Evolutionary conservation across 2,329 filamentous ascomycete species (phyloP).

Genomic region (Aspergillus flavus): DNA sequence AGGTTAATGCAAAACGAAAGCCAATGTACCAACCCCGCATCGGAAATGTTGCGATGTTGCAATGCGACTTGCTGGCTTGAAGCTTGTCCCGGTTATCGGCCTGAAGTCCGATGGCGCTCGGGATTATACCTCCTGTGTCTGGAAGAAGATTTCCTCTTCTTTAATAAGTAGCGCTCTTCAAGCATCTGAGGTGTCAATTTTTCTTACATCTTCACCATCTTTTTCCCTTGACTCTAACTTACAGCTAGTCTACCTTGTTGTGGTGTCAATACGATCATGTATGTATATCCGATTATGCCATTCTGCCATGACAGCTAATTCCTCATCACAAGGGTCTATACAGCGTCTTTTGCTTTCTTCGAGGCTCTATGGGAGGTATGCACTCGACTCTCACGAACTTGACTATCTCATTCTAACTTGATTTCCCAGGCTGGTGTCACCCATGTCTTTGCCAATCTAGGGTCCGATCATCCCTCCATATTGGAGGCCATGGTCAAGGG

Average conservation of each 20-base stretch:
- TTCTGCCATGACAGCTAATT: neutral
- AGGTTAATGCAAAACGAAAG: neutral
- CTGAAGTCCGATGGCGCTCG: neutral
- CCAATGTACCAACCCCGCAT: conserved; percentile 13
- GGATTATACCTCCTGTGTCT: neutral
- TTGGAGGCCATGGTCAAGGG: conserved; percentile 80
- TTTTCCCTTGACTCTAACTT: neutral
- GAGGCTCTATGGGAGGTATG: conserved; percentile 66
- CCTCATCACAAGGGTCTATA: conserved; percentile 52
- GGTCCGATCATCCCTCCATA: conserved; percentile 69
- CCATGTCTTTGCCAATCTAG: conserved; percentile 57
- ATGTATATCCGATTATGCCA: neutral
- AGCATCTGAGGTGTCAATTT: neutral
- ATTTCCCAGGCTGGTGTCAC: conserved; percentile 49
- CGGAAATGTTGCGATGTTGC: conserved; percentile 15
- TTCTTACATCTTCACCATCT: neutral
- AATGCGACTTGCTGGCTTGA: neutral
- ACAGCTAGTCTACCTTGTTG: neutral
- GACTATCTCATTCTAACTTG: neutral
- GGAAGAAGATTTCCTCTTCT: neutral
- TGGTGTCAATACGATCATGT: conserved; percentile 4
- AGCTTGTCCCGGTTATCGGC: neutral
- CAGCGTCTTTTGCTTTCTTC: conserved; percentile 79
- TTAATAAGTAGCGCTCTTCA: neutral
- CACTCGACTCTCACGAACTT: conserved; percentile 28